Percentiles rank a stretch among this genome's conserved stretches.
Evolutionary conservation across 2,329 filamentous ascomycete species (phyloP).

Genomic region (Exophiala sp.): DNA sequence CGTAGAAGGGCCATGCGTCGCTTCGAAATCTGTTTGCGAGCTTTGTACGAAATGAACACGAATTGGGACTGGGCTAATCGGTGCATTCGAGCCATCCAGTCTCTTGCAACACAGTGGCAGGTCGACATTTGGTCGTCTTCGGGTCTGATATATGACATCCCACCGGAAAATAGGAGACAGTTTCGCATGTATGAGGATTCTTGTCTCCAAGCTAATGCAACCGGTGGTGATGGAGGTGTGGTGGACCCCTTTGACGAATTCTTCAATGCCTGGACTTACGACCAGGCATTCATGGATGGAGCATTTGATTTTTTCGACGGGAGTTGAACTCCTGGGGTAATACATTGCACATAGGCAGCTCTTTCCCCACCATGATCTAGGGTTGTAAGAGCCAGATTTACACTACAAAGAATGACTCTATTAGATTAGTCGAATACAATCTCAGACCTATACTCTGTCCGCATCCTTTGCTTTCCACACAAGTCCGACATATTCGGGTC

Average conservation of each 20-base stretch:
- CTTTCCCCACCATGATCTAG: too few species aligned
- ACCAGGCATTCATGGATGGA: constrained; percentile 47
- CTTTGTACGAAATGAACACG: constrained; percentile 8
- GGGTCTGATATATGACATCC: background rate
- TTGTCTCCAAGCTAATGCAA: background rate
- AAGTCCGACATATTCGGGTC: too few species aligned
- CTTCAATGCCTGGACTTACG: constrained; percentile 1
- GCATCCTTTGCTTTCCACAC: too few species aligned
- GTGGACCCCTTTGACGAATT: constrained; percentile 4
- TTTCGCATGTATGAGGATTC: background rate
- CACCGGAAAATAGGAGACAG: background rate
- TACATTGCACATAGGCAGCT: too few species aligned
- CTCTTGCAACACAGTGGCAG: background rate
- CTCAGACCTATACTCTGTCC: too few species aligned
- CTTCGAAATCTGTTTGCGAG: background rate
- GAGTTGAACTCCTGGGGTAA: background rate
- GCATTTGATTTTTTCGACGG: constrained; percentile 6
- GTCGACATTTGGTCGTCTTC: background rate
- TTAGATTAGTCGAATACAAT: too few species aligned
- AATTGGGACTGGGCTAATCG: constrained; percentile 3
- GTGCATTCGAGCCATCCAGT: background rate
- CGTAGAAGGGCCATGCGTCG: background rate
- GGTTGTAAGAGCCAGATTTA: too few species aligned
- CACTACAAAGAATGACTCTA: too few species aligned
- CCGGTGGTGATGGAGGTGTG: background rate